A percentile compares a stretch with the other conserved stretches of the same genome.
These are phyloP conservation scores for Solanum sejunctum DNA, from an alignment of 257 asterid species.

Conservation along the genomic window DNA sequence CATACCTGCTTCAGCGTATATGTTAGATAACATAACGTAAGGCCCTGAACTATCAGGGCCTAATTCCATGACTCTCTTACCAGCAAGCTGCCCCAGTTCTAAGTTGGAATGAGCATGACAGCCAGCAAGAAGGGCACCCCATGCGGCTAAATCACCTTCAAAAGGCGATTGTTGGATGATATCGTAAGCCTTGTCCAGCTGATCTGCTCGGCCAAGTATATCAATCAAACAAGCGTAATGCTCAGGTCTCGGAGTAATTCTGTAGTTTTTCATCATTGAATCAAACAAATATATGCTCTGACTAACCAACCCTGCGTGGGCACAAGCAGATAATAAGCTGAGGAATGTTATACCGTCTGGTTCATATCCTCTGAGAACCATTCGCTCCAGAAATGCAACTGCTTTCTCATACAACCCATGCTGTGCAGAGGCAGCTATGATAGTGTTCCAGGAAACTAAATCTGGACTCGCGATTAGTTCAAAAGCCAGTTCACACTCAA, in stretches of 20 bases:
- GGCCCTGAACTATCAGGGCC: constrained; percentile 1
- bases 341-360: constrained; percentile 10
- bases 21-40: constrained; percentile 8
- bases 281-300: constrained; percentile 2
- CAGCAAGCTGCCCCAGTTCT: constrained; percentile 8
- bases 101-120: constrained; percentile 1
- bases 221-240: constrained; percentile 11
- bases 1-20: constrained; percentile 8
- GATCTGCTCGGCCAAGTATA: constrained; percentile 12
- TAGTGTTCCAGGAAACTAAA: constrained; percentile 6
- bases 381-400: not conserved
- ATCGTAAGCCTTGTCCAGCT: constrained; percentile 3
- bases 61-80: constrained; percentile 2
- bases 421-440: constrained; percentile 5
- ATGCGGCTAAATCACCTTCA: constrained; percentile 6
- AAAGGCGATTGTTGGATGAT: constrained; percentile 5
- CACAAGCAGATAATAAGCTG: constrained; percentile 8
- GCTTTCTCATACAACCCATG: constrained; percentile 5
- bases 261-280: not conserved
- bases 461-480: not conserved
- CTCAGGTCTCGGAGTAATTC: not conserved
- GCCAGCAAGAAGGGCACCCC: constrained; percentile 16
- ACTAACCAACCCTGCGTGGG: constrained; percentile 7
- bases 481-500: constrained; percentile 7
- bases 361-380: not conserved